Base-by-base conservation (phyloP, 1,139 yeast species). In the Casaregolazyma lundiana region DNA sequence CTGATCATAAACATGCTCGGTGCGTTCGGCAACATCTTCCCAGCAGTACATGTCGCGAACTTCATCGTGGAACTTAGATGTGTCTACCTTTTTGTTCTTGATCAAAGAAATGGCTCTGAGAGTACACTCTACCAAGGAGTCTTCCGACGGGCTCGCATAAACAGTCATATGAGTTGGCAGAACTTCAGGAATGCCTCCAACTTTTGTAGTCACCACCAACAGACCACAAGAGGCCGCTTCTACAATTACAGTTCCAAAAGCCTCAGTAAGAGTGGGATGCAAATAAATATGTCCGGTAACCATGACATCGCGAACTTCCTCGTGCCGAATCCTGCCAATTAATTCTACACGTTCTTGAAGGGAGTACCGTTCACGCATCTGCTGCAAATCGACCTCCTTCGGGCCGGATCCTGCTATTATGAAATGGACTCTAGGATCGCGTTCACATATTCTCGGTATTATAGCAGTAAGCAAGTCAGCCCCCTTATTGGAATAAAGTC, bases 141-240 rank as follows among this genome's bases (percentile, higher is more conserved):
- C 88, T 49, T 86, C 97, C 0, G 84, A 78, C 0, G 97, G 96
- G 17, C 83, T 76, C 0, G 97, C 94, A 67, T 86, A 92, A 2
- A 84, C 85, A 0, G 96, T 89, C 97, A 94, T 92, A 59, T 89
- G 88, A 21, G 77, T 75, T 0, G 98, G 99, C 37, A 94, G 67
- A 3, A 94, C 98, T 60, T 94, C 99, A 0, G 97, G 97, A 38
- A 92, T 90, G 3, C 98, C 99, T 1, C 99, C 99, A 0, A 94
- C 98, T 51, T 82, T 81, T 0, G 99, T 94, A 0, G 97, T 90
- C 0, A 94, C 98, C 1, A 94, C 96, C 29, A 87, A 74, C 34
- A 94, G 66, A 0, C 97, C 97, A 69, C 98, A 92, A 0, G 96
- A 85, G 0, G 97, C 98, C 0, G 99, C 99, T 62, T 94, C 99